Evolutionary conservation across 768 basidiomycete genomes (phyloP).

Genomic region (Kwoniella dendrophila): DNA sequence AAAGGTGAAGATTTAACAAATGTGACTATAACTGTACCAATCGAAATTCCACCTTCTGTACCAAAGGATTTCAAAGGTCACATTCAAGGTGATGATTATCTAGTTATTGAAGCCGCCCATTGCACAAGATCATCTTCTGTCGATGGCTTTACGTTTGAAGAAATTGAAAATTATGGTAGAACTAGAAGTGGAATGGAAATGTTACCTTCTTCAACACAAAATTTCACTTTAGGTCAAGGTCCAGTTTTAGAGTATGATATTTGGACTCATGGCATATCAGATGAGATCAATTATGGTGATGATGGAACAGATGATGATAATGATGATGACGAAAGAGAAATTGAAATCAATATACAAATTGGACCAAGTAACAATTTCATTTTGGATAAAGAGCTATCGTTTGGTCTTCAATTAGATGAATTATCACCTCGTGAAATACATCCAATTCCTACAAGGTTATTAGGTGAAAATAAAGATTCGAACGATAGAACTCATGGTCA

Average conservation of each 20-base stretch:
- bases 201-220: slow-evolving; percentile 63
- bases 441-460: slow-evolving; percentile 32
- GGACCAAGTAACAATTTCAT: slow-evolving; percentile 44
- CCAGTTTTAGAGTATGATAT: slow-evolving; percentile 65
- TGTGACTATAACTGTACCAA: slow-evolving; percentile 40
- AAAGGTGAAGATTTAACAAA: slow-evolving; percentile 38
- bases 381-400: slow-evolving; percentile 31
- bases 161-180: slow-evolving; percentile 66
- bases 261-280: slow-evolving; percentile 27
- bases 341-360: slow-evolving; percentile 40
- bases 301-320: neutral
- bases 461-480: slow-evolving; percentile 14
- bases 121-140: slow-evolving; percentile 61
- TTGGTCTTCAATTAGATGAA: slow-evolving; percentile 44
- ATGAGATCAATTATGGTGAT: neutral
- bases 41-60: slow-evolving; percentile 23
- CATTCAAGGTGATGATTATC: slow-evolving; percentile 67
- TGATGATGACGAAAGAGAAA: neutral
- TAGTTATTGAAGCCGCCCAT: slow-evolving; percentile 71
- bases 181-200: slow-evolving; percentile 68
- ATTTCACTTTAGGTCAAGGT: slow-evolving; percentile 67
- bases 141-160: slow-evolving; percentile 64
- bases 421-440: slow-evolving; percentile 20
- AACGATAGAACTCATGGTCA: neutral
- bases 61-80: slow-evolving; percentile 59